Evolutionary conservation across 2,329 filamentous ascomycete species (phyloP).

Genomic region (Davidsoniella eucalypti): DNA sequence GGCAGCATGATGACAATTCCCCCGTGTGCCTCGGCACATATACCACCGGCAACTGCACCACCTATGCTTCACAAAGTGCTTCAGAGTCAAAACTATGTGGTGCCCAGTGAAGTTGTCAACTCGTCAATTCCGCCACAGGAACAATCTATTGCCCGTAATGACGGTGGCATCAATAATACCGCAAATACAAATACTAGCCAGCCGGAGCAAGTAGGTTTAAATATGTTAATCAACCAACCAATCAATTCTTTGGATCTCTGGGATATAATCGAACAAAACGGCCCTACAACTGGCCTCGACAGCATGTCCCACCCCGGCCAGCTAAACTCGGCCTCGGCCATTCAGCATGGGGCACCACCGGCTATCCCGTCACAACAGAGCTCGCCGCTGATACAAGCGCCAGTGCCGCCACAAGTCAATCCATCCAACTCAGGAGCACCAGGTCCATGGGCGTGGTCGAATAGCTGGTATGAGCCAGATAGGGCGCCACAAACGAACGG

Average conservation of each 20-base stretch:
- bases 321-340: neutral
- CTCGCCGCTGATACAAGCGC: too few relatives aligned
- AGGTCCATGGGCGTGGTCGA: neutral
- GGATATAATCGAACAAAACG: slow-evolving; percentile 10
- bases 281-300: neutral
- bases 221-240: slow-evolving; percentile 11
- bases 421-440: neutral
- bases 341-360: neutral
- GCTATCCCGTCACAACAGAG: slow-evolving; percentile 1
- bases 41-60: neutral
- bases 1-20: neutral
- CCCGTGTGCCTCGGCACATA: neutral
- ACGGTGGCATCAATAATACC: neutral
- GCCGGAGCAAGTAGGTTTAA: slow-evolving; percentile 3
- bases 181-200: neutral
- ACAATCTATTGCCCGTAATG: neutral
- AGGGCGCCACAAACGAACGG: neutral
- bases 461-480: neutral
- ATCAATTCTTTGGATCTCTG: slow-evolving; percentile 9
- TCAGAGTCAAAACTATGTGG: neutral
- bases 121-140: neutral
- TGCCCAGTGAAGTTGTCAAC: neutral
- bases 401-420: too few relatives aligned
- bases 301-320: neutral
- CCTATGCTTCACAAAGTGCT: too few relatives aligned